phyloP scores from a whole-genome alignment of 495 filamentous ascomycete species.

The Podospora fimiseda region DNA sequence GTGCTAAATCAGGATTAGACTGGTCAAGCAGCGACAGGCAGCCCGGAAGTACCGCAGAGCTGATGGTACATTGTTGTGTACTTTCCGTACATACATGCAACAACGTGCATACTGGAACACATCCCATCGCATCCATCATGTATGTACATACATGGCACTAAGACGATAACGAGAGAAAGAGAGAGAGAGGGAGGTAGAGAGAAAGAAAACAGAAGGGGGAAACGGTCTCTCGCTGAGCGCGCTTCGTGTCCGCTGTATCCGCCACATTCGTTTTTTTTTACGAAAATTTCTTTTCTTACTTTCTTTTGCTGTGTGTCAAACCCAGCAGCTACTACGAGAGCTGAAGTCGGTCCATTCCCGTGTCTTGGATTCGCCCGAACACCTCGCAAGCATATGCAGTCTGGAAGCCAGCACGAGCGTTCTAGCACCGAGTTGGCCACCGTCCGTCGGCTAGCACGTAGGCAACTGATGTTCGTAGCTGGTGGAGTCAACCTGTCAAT shows the following conservation, averaged over 20 bases:
- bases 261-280: not conserved
- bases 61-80: constrained; percentile 17
- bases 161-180: not conserved
- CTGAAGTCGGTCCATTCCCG: not conserved
- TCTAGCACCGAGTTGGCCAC: not conserved
- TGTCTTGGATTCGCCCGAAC: not conserved
- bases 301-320: not conserved
- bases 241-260: not conserved
- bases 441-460: not conserved
- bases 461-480: not conserved
- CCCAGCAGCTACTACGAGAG: not conserved
- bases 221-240: constrained; percentile 1
- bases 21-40: constrained; percentile 15
- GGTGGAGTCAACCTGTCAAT: constrained; percentile 8
- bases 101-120: constrained; percentile 1
- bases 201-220: not conserved
- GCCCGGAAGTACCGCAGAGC: constrained; percentile 23
- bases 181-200: no score
- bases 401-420: not conserved
- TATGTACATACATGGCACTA: constrained; percentile 1
- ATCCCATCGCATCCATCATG: constrained; percentile 8
- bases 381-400: not conserved
- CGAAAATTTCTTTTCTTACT: not conserved
- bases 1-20: constrained; percentile 30
- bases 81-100: no score